Base-by-base conservation (phyloP, 768 basidiomycete species). In the Suillus decipiens region DNA sequence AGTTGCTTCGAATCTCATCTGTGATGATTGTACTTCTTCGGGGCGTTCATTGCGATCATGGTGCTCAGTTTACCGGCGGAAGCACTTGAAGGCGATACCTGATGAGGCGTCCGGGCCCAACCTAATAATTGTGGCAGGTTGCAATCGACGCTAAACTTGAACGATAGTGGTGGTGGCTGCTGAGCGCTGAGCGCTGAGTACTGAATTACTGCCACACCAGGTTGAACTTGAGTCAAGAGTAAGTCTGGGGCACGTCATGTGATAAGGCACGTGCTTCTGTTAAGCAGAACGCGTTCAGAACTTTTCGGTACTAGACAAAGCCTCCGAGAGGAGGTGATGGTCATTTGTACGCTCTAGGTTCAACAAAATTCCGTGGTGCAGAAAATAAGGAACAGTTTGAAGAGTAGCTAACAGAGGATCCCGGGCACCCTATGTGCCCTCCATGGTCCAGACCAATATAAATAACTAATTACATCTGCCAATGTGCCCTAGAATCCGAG, bases 1-100 rank as follows among this genome's bases (percentile, higher is more conserved):
- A 53, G 51, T 53, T 34, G 11, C 51, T 53, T 34, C 19, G 33
- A 53, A 53, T 53, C 19, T 53, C 51, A 53, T 53, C 51, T 53
- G 51, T 34, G 51, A 53, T 53, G 51, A 6, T 53, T 34, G 31
- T 33, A 53, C 51, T 53, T 53, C 31, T 53, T 53, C 17, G 31
- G 51, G 17, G 11, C 19, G 31, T 33, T 33, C 31, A 33, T 53
- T 31, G 19, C 5, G 19, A 33, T 51, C 28, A 48, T 48, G 12
- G 50, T 31, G 28, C 28, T 50, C 31, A 33, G 28, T 31, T 19
- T 51, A 9, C 51, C 31, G 31, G 31, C 50, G 2, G 51, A 53
- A 51, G 28, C 50, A 11, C 28, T 17, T 17, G 31, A 51, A 31
- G 28, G 15, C 4, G 28, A 50, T 19, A 17, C 15, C 2, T 28